Evolutionary conservation across 2,329 filamentous ascomycete species (phyloP).

Genomic region (Colletotrichum sp.): DNA sequence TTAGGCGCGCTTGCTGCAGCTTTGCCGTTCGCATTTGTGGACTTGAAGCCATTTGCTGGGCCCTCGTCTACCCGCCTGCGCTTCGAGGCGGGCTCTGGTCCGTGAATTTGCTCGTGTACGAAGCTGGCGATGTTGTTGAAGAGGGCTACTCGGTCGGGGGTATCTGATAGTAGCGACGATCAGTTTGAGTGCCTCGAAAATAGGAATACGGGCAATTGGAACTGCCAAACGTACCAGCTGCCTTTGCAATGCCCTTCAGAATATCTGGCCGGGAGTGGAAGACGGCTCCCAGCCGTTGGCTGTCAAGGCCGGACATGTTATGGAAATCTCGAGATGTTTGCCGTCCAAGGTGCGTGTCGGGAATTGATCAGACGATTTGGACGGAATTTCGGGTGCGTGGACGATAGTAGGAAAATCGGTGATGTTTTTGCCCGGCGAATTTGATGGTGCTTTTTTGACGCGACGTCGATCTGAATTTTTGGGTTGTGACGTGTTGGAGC

Average conservation of each 20-base stretch:
- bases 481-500: constrained; percentile 17
- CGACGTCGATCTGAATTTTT: constrained; percentile 10
- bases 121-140: constrained; percentile 63
- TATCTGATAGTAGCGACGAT: constrained; percentile 42
- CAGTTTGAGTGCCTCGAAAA: neutral
- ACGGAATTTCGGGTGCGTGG: neutral
- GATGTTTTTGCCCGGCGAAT: neutral
- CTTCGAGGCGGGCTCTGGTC: constrained; percentile 55
- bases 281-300: constrained; percentile 52
- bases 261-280: constrained; percentile 64
- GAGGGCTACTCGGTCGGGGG: constrained; percentile 51
- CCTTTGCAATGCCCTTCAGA: constrained; percentile 54
- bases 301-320: constrained; percentile 53
- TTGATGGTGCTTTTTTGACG: constrained; percentile 4
- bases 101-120: constrained; percentile 49
- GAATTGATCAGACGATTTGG: neutral
- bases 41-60: constrained; percentile 28
- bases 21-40: constrained; percentile 25
- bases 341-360: neutral
- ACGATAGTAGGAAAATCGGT: neutral
- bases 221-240: constrained; percentile 50
- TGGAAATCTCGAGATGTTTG: neutral
- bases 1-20: constrained; percentile 21
- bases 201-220: neutral
- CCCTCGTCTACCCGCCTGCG: constrained; percentile 55